phyloP scores from a whole-genome alignment of 2,329 filamentous ascomycete species.

The Paecilomyces variotii region DNA sequence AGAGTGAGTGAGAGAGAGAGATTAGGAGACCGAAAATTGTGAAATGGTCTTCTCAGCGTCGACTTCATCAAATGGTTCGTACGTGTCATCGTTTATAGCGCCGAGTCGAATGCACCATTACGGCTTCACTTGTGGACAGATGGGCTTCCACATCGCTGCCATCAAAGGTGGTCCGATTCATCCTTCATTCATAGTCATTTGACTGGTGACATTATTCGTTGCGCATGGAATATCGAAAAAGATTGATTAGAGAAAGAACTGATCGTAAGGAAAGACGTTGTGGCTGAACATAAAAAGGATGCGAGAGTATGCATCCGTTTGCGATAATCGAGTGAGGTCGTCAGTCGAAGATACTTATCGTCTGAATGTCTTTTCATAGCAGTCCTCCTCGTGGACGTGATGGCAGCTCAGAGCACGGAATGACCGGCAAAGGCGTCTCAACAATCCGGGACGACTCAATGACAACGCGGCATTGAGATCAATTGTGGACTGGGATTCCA shows the following conservation, averaged over 20 bases:
- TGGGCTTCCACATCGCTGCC: background rate
- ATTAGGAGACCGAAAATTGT: background rate
- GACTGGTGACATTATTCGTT: conserved; percentile 2
- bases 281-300: background rate
- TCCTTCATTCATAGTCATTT: conserved; percentile 7
- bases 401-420: conserved; percentile 19
- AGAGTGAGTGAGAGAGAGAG: background rate
- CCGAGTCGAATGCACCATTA: background rate
- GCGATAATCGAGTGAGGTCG: background rate
- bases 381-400: conserved; percentile 2
- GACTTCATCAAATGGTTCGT: background rate
- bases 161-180: background rate
- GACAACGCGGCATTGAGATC: conserved; percentile 4
- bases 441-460: conserved; percentile 12
- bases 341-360: background rate
- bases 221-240: background rate
- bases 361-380: background rate
- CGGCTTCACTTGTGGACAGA: background rate
- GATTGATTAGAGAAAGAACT: background rate
- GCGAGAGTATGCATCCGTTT: background rate
- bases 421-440: conserved; percentile 18
- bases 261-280: background rate
- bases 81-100: background rate
- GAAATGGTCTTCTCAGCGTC: background rate
- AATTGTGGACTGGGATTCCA: conserved; percentile 16